phyloP scores from a whole-genome alignment of 495 filamentous ascomycete species.

The Aspergillus sparsus region DNA sequence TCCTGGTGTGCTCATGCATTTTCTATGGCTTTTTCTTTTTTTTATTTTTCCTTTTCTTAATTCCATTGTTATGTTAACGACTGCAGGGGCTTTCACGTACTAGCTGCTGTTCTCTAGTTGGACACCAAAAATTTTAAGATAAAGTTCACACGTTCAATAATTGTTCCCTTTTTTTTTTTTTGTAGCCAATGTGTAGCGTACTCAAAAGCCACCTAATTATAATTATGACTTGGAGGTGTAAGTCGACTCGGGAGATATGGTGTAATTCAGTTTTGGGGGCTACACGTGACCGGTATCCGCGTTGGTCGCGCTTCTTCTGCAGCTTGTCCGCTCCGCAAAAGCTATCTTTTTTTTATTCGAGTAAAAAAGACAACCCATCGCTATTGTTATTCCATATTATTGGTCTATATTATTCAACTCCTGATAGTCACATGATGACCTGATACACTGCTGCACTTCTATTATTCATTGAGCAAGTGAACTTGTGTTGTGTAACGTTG shows the following conservation, averaged over 20 bases:
- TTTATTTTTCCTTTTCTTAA: conserved; percentile 25
- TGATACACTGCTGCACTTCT: conserved; percentile 2
- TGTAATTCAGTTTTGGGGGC: not conserved
- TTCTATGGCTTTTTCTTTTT: conserved; percentile 29
- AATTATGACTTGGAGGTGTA: not conserved
- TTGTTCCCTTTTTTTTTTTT: not conserved
- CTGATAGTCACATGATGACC: not conserved
- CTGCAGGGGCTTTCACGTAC: conserved; percentile 29
- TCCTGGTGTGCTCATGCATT: conserved; percentile 31
- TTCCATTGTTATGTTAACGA: conserved; percentile 32
- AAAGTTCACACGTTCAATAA: conserved; percentile 19
- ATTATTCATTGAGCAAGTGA: not conserved
- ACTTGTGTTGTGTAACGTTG: conserved; percentile 1
- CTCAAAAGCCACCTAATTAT: not conserved
- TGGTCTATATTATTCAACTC: not conserved
- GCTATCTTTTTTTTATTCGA: conserved; percentile 5
- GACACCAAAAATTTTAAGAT: conserved; percentile 33
- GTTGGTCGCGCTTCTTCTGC: conserved; percentile 26
- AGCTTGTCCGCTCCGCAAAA: conserved; percentile 21
- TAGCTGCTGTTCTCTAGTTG: conserved; percentile 32
- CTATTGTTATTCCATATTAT: not conserved
- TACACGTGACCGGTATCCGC: conserved; percentile 27
- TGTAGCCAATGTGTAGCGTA: not conserved
- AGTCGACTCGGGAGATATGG: not conserved
- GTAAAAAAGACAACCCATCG: not conserved